phyloP scores from a whole-genome alignment of 2,329 filamentous ascomycete species.

The Apiospora hydei region DNA sequence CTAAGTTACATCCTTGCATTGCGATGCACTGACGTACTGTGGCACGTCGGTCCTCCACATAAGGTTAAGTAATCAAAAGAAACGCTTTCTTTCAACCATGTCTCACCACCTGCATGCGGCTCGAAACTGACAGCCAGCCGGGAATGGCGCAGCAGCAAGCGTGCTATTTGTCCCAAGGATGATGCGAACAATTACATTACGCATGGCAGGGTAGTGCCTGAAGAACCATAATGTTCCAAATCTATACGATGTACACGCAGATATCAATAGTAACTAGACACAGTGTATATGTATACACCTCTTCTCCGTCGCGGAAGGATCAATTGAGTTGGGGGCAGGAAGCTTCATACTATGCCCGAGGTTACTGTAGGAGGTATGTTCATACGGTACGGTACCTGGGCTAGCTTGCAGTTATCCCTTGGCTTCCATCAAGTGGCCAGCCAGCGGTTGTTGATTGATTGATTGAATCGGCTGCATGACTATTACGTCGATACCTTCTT shows the following conservation, averaged over 20 bases:
- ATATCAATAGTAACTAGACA: not conserved
- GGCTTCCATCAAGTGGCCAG: not conserved
- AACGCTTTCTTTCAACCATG: not conserved
- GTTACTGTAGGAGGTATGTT: not conserved
- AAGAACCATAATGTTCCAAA: not conserved
- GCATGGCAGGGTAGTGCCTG: not conserved
- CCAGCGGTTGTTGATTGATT: not conserved
- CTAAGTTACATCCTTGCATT: not conserved
- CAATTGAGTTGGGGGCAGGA: not conserved
- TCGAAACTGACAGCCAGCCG: not conserved
- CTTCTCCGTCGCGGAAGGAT: not conserved
- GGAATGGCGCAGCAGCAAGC: not conserved
- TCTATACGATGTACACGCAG: not conserved
- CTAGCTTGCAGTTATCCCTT: not conserved
- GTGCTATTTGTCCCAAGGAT: not conserved
- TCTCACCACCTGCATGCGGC: slow-evolving; percentile 13
- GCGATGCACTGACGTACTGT: slow-evolving; percentile 9
- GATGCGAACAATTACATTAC: not conserved
- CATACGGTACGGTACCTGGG: not conserved
- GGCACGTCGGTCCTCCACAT: slow-evolving; percentile 5
- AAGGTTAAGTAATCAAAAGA: not conserved
- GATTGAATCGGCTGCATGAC: not conserved
- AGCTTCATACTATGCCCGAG: not conserved
- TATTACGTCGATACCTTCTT: slow-evolving; percentile 8
- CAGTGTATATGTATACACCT: not conserved